These are phyloP conservation scores for Marsdenia floribunda DNA, from an alignment of 257 asterid species.

Conservation along the genomic window DNA sequence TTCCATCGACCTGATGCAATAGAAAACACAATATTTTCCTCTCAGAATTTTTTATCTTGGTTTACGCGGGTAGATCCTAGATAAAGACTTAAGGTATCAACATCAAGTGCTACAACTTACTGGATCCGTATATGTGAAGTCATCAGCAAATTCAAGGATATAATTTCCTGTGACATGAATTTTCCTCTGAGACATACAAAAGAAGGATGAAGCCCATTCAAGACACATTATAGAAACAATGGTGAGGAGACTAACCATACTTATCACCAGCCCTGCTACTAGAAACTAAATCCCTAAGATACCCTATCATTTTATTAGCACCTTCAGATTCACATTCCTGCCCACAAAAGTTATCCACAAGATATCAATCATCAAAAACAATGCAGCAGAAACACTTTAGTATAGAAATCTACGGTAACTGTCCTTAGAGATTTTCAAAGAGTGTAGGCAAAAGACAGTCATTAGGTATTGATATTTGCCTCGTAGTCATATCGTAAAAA, in stretches of 20 bases:
- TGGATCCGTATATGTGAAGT: constrained; percentile 88
- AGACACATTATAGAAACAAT: constrained; percentile 1
- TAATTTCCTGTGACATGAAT: constrained; percentile 56
- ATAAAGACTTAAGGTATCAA: constrained; percentile 7
- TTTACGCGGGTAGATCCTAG: background rate
- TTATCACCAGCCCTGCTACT: constrained; percentile 67
- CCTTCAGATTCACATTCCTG: constrained; percentile 95
- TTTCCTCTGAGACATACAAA: constrained; percentile 16
- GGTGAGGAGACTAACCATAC: constrained; percentile 44
- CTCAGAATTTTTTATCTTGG: background rate
- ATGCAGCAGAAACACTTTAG: background rate
- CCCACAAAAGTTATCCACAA: constrained; percentile 9
- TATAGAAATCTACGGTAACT: background rate
- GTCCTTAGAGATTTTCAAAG: background rate
- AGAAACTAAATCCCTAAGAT: constrained; percentile 66
- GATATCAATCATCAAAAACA: constrained; percentile 14
- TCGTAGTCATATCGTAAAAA: constrained; percentile 96
- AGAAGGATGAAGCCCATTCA: background rate
- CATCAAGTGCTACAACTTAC: constrained; percentile 42
- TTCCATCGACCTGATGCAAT: constrained; percentile 78
- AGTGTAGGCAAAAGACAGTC: constrained; percentile 10
- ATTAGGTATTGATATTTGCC: constrained; percentile 40
- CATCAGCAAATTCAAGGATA: constrained; percentile 83
- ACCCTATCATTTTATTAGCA: constrained; percentile 68
- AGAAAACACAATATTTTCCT: constrained; percentile 10